Percentiles rank a stretch among this genome's conserved stretches.
Evolutionary conservation across 208 protist species (phyloP).

Genomic region (Crithidia brevicula): DNA sequence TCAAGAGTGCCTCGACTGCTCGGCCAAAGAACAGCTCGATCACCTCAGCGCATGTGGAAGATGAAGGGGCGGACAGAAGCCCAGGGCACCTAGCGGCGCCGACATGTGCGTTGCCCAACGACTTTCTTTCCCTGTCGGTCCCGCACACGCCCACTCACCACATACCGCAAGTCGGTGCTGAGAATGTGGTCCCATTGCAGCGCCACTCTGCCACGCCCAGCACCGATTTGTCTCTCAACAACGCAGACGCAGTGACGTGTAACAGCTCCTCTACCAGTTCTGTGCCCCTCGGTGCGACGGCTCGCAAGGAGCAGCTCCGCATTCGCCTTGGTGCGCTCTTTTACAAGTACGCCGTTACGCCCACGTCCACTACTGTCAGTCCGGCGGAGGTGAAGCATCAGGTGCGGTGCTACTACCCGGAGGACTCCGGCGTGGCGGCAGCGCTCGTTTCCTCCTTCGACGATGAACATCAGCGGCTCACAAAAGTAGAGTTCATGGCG

Average conservation of each 20-base stretch:
- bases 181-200: too few species aligned
- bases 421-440: slow-evolving; percentile 56
- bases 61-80: neutral
- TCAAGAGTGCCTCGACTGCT: neutral
- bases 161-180: too few species aligned
- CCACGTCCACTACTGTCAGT: slow-evolving; percentile 34
- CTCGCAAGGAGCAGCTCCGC: slow-evolving; percentile 43
- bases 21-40: slow-evolving; percentile 1
- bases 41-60: neutral
- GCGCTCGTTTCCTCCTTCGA: slow-evolving; percentile 34
- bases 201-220: neutral
- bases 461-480: slow-evolving; percentile 31
- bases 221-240: neutral
- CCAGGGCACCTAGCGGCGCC: too few species aligned
- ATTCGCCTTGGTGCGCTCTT: slow-evolving; percentile 84
- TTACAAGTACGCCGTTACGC: slow-evolving; percentile 73
- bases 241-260: too few species aligned
- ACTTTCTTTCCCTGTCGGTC: neutral
- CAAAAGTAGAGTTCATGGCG: slow-evolving; percentile 59
- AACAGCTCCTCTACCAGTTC: neutral
- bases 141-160: neutral
- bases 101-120: too few species aligned
- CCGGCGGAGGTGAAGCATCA: slow-evolving; percentile 51
- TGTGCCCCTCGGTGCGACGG: neutral
- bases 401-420: slow-evolving; percentile 59